phyloP scores from a whole-genome alignment of 2,329 filamentous ascomycete species.

The Ceratocystis lukuohia region DNA sequence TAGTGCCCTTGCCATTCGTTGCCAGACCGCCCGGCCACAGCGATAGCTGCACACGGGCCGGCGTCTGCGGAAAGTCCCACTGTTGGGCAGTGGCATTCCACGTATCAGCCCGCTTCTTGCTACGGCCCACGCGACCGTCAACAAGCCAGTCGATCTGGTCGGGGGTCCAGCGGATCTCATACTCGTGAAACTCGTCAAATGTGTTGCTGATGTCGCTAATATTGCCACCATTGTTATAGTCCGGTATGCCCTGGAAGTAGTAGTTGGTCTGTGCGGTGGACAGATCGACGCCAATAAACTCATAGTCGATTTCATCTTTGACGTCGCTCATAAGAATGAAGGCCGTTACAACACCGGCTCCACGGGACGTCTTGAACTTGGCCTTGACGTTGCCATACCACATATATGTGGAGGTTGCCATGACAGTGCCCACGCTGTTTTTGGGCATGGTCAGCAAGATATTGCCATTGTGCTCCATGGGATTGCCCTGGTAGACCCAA shows the following conservation, averaged over 20 bases:
- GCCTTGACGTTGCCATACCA: slow-evolving; percentile 95
- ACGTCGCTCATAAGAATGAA: slow-evolving; percentile 93
- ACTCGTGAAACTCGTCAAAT: slow-evolving; percentile 68
- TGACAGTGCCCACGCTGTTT: slow-evolving; percentile 70
- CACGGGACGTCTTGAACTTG: slow-evolving; percentile 69
- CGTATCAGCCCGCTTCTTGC: slow-evolving; percentile 61
- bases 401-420: slow-evolving; percentile 74
- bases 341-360: slow-evolving; percentile 82
- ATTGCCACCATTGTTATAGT: slow-evolving; percentile 68
- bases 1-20: slow-evolving; percentile 68
- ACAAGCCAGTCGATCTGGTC: slow-evolving; percentile 78
- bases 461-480: slow-evolving; percentile 52
- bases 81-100: slow-evolving; percentile 74
- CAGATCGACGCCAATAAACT: slow-evolving; percentile 77
- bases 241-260: slow-evolving; percentile 86
- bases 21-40: slow-evolving; percentile 85
- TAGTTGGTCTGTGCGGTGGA: slow-evolving; percentile 78
- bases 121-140: slow-evolving; percentile 65
- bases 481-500: slow-evolving; percentile 77
- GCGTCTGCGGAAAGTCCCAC: slow-evolving; percentile 84
- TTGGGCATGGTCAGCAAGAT: slow-evolving; percentile 81
- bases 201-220: slow-evolving; percentile 52
- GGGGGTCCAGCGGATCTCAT: slow-evolving; percentile 85
- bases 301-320: slow-evolving; percentile 97
- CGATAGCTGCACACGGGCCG: slow-evolving; percentile 79